These are phyloP conservation scores for Tritrichomonas musculus DNA, from an alignment of 208 protist species.

Conservation along the genomic window DNA sequence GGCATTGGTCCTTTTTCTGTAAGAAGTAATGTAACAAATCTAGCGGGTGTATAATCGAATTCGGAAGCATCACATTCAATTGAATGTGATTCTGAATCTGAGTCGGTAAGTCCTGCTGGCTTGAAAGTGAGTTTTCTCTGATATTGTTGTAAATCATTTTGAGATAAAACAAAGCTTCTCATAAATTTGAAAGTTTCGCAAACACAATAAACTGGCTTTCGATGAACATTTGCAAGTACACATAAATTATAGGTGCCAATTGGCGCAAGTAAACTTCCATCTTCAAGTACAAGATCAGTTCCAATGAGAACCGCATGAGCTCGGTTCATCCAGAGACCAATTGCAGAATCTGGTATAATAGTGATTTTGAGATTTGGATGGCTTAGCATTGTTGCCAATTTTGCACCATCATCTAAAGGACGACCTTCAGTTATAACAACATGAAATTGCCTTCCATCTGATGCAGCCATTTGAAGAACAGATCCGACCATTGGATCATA, in stretches of 20 bases:
- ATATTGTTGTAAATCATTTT: not conserved
- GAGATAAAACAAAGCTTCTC: not conserved
- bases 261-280: not conserved
- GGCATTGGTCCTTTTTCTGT: slow-evolving; percentile 31
- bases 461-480: not conserved
- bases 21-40: not conserved
- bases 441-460: not conserved
- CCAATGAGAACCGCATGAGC: not conserved
- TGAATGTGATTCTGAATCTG: too few relatives aligned
- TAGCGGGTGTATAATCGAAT: slow-evolving; percentile 7
- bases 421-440: not conserved
- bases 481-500: not conserved
- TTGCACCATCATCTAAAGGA: not conserved
- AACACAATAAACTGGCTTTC: not conserved
- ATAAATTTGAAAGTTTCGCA: slow-evolving; percentile 11
- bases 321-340: not conserved
- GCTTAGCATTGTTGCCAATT: not conserved
- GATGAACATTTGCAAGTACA: not conserved
- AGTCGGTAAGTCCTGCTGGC: not conserved
- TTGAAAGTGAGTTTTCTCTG: not conserved
- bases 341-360: not conserved
- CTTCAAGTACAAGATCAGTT: not conserved
- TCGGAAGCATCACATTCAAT: not conserved
- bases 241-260: not conserved
- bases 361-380: not conserved